A percentile compares a stretch with the other conserved stretches of the same genome.
phyloP scores from a whole-genome alignment of 1,139 yeast species.

The Yamadazyma friedrichii region DNA sequence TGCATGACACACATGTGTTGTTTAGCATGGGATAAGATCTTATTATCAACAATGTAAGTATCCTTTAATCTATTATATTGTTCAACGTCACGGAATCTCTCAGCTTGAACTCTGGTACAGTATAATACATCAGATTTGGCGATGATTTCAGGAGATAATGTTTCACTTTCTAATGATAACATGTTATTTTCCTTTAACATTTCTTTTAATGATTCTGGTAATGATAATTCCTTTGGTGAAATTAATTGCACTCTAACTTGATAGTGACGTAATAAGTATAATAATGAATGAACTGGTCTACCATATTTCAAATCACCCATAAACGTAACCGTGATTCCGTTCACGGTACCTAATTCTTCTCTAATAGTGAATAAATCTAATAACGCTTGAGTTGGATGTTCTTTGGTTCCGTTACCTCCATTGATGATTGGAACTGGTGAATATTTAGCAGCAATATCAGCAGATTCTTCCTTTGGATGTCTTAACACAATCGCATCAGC shows the following conservation, averaged over 20 bases:
- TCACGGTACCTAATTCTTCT: slow-evolving; percentile 98
- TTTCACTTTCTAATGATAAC: slow-evolving; percentile 70
- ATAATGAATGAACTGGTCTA: slow-evolving; percentile 96
- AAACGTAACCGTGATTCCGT: slow-evolving; percentile 95
- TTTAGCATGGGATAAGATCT: slow-evolving; percentile 86
- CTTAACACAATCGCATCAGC: slow-evolving; percentile 96
- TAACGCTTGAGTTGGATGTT: slow-evolving; percentile 98
- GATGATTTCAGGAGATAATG: slow-evolving; percentile 78
- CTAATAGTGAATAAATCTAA: slow-evolving; percentile 96
- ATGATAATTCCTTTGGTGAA: slow-evolving; percentile 80
- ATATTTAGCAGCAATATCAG: slow-evolving; percentile 91
- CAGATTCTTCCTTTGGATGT: slow-evolving; percentile 92
- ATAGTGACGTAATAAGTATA: slow-evolving; percentile 86
- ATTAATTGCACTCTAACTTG: slow-evolving; percentile 92
- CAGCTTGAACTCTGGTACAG: slow-evolving; percentile 98
- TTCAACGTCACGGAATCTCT: slow-evolving; percentile 74
- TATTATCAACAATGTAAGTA: slow-evolving; percentile 88
- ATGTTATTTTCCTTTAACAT: slow-evolving; percentile 66
- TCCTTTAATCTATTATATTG: slow-evolving; percentile 90
- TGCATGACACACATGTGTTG: slow-evolving; percentile 99
- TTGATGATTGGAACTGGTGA: slow-evolving; percentile 97
- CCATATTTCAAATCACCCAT: slow-evolving; percentile 99
- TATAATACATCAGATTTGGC: slow-evolving; percentile 91
- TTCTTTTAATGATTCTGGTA: slow-evolving; percentile 72
- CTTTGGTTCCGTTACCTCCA: slow-evolving; percentile 97